Percentiles rank a stretch among this genome's conserved stretches.
phyloP scores from a whole-genome alignment of 1,284 basidiomycete species.

The Sanguinoderma infundibulare region DNA sequence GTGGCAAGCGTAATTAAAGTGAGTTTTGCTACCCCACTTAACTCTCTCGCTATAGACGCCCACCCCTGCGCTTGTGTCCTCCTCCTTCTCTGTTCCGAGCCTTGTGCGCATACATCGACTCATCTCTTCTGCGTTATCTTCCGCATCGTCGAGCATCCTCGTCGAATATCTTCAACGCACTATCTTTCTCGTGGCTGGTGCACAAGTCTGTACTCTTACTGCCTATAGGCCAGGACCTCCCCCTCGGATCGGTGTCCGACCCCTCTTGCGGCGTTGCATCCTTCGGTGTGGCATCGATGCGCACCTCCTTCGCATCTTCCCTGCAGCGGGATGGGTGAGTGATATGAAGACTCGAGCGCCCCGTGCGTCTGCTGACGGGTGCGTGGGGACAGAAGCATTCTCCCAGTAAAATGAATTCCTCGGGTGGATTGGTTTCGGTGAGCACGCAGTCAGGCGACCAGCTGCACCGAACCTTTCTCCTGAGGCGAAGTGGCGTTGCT shows the following conservation, averaged over 20 bases:
- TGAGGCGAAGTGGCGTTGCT: too few relatives aligned
- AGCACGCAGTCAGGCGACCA: too few relatives aligned
- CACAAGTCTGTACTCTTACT: neutral
- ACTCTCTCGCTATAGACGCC: too few relatives aligned
- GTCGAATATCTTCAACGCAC: neutral
- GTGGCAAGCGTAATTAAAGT: too few relatives aligned
- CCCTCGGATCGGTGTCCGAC: neutral
- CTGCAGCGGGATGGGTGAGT: neutral
- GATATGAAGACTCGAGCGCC: neutral
- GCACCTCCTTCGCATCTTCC: neutral
- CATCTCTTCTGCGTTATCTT: neutral
- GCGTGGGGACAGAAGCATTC: neutral
- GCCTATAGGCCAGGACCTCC: neutral
- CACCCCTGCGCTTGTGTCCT: too few relatives aligned
- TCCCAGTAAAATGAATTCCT: neutral
- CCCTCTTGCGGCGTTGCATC: neutral
- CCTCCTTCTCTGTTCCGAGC: too few relatives aligned
- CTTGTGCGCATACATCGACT: too few relatives aligned
- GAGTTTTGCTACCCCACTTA: too few relatives aligned
- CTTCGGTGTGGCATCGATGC: neutral
- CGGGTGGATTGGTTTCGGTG: too few relatives aligned
- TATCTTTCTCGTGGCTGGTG: neutral
- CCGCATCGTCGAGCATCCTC: neutral
- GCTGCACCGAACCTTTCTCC: too few relatives aligned
- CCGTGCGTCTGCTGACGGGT: conserved; percentile 12